Conservation (phyloP, 176 grass and related monocot genomes). For the Aegilops tauschii region DNA sequence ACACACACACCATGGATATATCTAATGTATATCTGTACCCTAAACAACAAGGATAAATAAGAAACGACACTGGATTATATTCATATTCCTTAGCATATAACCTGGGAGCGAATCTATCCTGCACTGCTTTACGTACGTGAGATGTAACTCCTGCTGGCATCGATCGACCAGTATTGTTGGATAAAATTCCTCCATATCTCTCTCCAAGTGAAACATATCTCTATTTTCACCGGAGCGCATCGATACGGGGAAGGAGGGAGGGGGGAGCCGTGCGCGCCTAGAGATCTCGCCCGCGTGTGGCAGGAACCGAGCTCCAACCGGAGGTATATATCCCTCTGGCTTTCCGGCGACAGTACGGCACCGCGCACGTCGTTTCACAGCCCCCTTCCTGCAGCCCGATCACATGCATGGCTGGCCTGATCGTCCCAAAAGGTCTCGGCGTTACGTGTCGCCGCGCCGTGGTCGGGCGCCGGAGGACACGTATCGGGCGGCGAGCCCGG, state of each 20-base stretch:
- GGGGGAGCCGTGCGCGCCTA: neutral
- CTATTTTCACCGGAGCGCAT: neutral
- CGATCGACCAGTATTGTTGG: neutral
- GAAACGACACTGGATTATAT: neutral
- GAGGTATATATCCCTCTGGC: constrained; percentile 5
- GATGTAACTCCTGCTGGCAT: neutral
- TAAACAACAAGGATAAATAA: neutral
- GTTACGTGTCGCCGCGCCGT: neutral
- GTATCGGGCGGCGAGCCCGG: neutral
- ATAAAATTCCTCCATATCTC: neutral
- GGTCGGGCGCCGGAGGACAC: neutral
- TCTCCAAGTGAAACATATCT: neutral
- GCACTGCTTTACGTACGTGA: neutral
- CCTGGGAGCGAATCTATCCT: neutral
- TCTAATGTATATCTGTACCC: too few relatives aligned
- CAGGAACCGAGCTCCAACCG: neutral
- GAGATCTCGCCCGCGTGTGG: neutral
- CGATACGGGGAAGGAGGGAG: too few relatives aligned
- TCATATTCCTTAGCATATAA: neutral
- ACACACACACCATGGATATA: too few relatives aligned
- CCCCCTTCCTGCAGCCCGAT: neutral
- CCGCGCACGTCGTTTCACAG: neutral
- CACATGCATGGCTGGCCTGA: neutral
- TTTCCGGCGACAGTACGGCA: constrained; percentile 10
- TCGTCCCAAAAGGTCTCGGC: neutral